A percentile compares a stretch with the other conserved stretches of the same genome.
Conservation (phyloP, 208 protist species). For the Trypanosoma platydactyli region DNA sequence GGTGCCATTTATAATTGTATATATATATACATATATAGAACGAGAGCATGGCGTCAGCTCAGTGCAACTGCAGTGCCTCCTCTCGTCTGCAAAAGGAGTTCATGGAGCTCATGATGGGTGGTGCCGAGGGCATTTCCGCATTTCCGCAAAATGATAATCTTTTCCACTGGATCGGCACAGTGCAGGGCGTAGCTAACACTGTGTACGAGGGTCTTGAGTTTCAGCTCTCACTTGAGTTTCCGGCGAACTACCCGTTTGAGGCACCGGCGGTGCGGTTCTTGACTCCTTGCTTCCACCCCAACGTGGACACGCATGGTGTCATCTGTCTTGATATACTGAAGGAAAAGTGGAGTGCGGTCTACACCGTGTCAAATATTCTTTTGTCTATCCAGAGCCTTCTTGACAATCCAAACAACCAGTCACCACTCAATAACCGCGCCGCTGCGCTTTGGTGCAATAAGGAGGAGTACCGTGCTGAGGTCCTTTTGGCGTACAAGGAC, state of each 20-base stretch:
- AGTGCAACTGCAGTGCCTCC: conserved; percentile 49
- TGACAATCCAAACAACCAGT: conserved; percentile 95
- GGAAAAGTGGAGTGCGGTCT: conserved; percentile 96
- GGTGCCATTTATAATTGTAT: not conserved
- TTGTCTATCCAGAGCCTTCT: conserved; percentile 96
- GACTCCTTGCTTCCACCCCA: conserved; percentile 96
- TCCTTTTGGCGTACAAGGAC: conserved; percentile 51
- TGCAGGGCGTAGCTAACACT: conserved; percentile 82
- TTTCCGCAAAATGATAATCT: conserved; percentile 95
- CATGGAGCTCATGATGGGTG: conserved; percentile 92
- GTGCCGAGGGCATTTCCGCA: conserved; percentile 89
- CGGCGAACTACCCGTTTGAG: conserved; percentile 93
- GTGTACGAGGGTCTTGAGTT: conserved; percentile 93
- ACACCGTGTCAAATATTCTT: conserved; percentile 93
- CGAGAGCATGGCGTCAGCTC: conserved; percentile 11
- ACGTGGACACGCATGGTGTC: conserved; percentile 91
- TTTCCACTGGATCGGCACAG: conserved; percentile 91
- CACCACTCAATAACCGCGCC: conserved; percentile 94
- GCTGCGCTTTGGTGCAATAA: conserved; percentile 89
- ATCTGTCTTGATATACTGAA: conserved; percentile 98
- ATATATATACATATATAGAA: conserved; percentile 7
- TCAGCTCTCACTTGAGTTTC: conserved; percentile 91
- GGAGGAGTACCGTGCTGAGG: conserved; percentile 61
- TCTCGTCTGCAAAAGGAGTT: conserved; percentile 92
- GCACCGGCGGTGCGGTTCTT: conserved; percentile 93